These are phyloP conservation scores for Cyclotella kingstonii DNA, from an alignment of 108 stramenopile genomes.

Conservation along the genomic window DNA sequence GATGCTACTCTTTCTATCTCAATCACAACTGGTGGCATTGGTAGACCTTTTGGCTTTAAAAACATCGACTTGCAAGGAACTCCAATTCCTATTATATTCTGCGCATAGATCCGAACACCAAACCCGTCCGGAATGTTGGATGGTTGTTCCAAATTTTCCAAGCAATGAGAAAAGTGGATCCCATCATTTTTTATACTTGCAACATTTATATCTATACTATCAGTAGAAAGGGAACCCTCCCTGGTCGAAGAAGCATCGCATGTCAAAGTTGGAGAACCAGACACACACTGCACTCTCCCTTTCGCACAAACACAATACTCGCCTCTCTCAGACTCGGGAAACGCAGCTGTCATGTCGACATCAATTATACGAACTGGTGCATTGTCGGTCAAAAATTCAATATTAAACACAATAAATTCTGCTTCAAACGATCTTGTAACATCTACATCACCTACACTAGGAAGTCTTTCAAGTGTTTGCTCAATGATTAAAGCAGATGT, in stretches of 20 bases:
- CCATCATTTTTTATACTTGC: constrained; percentile 1
- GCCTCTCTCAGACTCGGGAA: constrained; percentile 1
- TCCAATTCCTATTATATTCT: constrained; percentile 48
- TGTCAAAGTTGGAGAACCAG: constrained; percentile 3
- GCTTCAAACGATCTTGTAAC: constrained; percentile 18
- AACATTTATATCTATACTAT: constrained; percentile 7
- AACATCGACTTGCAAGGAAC: constrained; percentile 38
- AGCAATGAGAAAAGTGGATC: constrained; percentile 37
- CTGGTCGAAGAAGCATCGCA: constrained; percentile 15
- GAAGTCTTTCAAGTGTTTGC: constrained; percentile 39
- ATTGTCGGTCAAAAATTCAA: constrained; percentile 29
- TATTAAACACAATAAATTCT: constrained; percentile 15
- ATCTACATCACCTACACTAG: constrained; percentile 45
- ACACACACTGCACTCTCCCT: constrained; percentile 6
- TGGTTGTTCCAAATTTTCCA: constrained; percentile 43
- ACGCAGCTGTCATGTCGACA: constrained; percentile 6
- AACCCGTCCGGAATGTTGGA: constrained; percentile 53
- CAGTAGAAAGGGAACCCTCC: constrained; percentile 22
- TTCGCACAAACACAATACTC: constrained; percentile 44
- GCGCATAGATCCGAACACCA: constrained; percentile 56
- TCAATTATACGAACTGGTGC: constrained; percentile 31
- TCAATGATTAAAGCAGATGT: constrained; percentile 34
- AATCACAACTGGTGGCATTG: constrained; percentile 43
- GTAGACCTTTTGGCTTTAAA: constrained; percentile 55
- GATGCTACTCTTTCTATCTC: constrained; percentile 50